A percentile compares a stretch with the other conserved stretches of the same genome.
Conservation (phyloP, 192 early-diverging fungal species). For the Umbelopsis isabellina region DNA sequence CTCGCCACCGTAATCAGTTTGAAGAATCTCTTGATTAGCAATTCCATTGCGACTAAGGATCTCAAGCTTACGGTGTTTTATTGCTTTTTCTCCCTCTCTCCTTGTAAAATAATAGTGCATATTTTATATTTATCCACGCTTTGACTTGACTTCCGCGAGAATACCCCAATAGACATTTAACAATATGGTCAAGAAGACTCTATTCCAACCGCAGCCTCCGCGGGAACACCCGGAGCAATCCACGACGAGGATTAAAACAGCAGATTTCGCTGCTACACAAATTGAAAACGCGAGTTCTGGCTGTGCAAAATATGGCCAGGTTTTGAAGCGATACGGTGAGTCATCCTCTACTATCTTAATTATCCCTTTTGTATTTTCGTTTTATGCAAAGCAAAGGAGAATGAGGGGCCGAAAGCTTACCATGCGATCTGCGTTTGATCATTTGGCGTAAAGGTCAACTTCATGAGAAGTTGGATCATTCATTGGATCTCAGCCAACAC, state of each 20-base stretch:
- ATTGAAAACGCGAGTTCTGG: slow-evolving; percentile 8
- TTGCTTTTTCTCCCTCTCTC: too few species aligned
- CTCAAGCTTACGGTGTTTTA: too few species aligned
- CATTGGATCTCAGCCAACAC: slow-evolving; percentile 10
- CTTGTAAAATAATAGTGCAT: too few species aligned
- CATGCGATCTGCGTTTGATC: too few species aligned
- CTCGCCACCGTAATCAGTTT: too few species aligned
- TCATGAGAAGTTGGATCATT: too few species aligned
- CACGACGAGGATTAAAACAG: background rate
- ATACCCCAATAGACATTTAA: background rate
- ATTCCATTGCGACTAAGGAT: too few species aligned
- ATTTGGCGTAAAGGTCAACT: background rate
- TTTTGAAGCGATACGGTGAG: slow-evolving; percentile 19
- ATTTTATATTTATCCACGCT: too few species aligned
- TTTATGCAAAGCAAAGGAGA: too few species aligned
- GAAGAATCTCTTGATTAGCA: too few species aligned
- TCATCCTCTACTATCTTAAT: background rate
- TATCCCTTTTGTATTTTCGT: background rate
- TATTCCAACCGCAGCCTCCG: background rate
- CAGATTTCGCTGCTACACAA: background rate
- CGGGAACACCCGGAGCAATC: background rate
- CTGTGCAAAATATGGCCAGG: slow-evolving; percentile 7
- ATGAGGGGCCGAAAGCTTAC: too few species aligned
- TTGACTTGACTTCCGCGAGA: too few species aligned
- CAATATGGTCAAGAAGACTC: background rate